Conservation (phyloP, 1,284 basidiomycete genomes). For the Porodaedalea pini region DNA sequence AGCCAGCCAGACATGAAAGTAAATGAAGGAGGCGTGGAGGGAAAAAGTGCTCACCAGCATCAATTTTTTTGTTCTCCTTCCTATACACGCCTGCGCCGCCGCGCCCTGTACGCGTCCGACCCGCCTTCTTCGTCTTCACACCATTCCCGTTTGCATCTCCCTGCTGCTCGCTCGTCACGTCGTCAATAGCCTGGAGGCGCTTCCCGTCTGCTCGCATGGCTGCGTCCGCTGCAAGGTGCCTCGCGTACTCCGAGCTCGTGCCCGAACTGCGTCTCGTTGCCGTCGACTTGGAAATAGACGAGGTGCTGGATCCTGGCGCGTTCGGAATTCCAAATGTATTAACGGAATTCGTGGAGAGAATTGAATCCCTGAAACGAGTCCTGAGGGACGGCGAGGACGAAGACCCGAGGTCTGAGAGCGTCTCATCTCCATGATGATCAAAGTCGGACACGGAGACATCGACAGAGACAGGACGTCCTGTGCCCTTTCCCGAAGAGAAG, state of each 20-base stretch:
- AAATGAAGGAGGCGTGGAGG: background rate
- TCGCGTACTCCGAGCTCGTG: background rate
- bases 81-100: conserved; percentile 8
- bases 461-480: background rate
- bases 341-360: background rate
- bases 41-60: conserved; percentile 7
- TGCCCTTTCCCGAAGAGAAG: background rate
- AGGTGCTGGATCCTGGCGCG: background rate
- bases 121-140: background rate
- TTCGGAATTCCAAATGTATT: background rate
- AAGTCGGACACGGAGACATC: background rate
- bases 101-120: conserved; percentile 5
- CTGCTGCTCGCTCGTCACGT: background rate
- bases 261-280: background rate
- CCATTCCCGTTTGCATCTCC: background rate
- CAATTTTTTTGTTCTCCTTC: background rate
- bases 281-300: background rate
- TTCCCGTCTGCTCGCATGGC: background rate
- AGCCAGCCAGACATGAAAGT: background rate
- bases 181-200: background rate
- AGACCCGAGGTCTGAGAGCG: background rate
- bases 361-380: background rate
- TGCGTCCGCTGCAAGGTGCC: background rate
- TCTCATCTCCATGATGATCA: background rate
- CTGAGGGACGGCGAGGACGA: background rate